Percentiles rank a stretch among this genome's conserved stretches.
These are phyloP conservation scores for Cercospora sp. DNA, from an alignment of 2,329 filamentous ascomycete genomes.

Conservation along the genomic window DNA sequence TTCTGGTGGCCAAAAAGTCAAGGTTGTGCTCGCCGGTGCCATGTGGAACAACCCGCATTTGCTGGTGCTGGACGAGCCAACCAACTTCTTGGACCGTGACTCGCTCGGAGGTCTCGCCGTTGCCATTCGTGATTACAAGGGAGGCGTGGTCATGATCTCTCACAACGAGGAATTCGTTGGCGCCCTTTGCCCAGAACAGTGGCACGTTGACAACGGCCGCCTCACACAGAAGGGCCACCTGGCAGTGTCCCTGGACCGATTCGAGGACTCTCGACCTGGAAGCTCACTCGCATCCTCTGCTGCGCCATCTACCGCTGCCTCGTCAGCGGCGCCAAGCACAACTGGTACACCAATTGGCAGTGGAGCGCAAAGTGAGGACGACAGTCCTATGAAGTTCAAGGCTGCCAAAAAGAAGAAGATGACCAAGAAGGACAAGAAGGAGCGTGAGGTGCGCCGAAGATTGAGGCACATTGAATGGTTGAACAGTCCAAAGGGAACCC, in stretches of 20 bases:
- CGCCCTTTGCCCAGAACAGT: conserved; percentile 92
- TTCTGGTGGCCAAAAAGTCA: conserved; percentile 97
- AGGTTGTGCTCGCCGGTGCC: conserved; percentile 88
- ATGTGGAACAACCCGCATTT: conserved; percentile 86
- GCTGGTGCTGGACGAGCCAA: conserved; percentile 95
- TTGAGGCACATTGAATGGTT: conserved; percentile 79
- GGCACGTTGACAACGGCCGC: conserved; percentile 86
- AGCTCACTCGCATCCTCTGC: conserved; percentile 67
- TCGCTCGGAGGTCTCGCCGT: conserved; percentile 95
- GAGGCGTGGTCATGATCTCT: conserved; percentile 98
- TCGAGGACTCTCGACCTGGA: conserved; percentile 77
- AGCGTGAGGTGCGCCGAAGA: conserved; percentile 81
- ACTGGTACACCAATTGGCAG: conserved; percentile 38
- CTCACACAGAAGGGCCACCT: conserved; percentile 80
- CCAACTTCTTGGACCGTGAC: conserved; percentile 98
- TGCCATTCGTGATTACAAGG: conserved; percentile 96
- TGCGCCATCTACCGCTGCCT: conserved; percentile 60
- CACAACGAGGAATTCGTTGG: conserved; percentile 99
- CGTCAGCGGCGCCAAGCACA: conserved; percentile 36
- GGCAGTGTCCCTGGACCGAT: conserved; percentile 74
- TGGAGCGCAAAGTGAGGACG: conserved; percentile 58
- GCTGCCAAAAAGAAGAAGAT: conserved; percentile 98
- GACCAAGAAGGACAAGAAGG: conserved; percentile 95
- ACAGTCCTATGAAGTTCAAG: conserved; percentile 89
- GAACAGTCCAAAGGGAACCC: conserved; percentile 72